Percentiles rank a stretch among this genome's conserved stretches.
phyloP scores from a whole-genome alignment of 805 yeast genomes.

The Starmerella asiatica region DNA sequence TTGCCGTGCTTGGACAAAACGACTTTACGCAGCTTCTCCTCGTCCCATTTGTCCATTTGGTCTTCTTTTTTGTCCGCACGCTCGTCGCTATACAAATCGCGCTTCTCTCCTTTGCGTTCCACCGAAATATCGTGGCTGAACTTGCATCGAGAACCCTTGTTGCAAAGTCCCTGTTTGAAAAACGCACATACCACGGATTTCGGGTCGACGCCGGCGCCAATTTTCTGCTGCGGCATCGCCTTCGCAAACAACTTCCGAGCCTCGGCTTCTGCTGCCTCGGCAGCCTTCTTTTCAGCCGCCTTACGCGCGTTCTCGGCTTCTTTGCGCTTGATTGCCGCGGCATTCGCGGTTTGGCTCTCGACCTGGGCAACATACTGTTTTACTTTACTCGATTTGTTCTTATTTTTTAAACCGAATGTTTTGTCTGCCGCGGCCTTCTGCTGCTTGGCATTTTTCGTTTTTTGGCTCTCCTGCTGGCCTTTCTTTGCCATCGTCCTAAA shows the following conservation, averaged over 20 bases:
- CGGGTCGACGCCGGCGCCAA: slow-evolving; percentile 96
- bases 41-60: slow-evolving; percentile 96
- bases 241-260: slow-evolving; percentile 64
- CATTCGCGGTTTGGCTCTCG: slow-evolving; percentile 46
- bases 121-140: slow-evolving; percentile 78
- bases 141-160: slow-evolving; percentile 55
- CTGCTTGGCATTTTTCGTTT: slow-evolving; percentile 44
- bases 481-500: slow-evolving; percentile 42
- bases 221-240: slow-evolving; percentile 59
- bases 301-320: slow-evolving; percentile 60
- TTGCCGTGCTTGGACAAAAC: slow-evolving; percentile 88
- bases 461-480: slow-evolving; percentile 39
- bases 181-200: slow-evolving; percentile 81
- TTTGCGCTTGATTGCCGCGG: slow-evolving; percentile 45
- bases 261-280: slow-evolving; percentile 78
- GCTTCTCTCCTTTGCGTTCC: slow-evolving; percentile 81
- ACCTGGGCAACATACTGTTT: slow-evolving; percentile 60
- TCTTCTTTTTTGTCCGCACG: slow-evolving; percentile 58
- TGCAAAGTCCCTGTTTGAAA: slow-evolving; percentile 77
- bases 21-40: slow-evolving; percentile 78
- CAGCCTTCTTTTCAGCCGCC: slow-evolving; percentile 74
- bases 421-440: slow-evolving; percentile 61
- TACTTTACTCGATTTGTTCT: slow-evolving; percentile 85
- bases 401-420: slow-evolving; percentile 90
- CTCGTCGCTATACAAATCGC: slow-evolving; percentile 82